phyloP scores from a whole-genome alignment of 345 rosid species.

The Citropsis articulata region DNA sequence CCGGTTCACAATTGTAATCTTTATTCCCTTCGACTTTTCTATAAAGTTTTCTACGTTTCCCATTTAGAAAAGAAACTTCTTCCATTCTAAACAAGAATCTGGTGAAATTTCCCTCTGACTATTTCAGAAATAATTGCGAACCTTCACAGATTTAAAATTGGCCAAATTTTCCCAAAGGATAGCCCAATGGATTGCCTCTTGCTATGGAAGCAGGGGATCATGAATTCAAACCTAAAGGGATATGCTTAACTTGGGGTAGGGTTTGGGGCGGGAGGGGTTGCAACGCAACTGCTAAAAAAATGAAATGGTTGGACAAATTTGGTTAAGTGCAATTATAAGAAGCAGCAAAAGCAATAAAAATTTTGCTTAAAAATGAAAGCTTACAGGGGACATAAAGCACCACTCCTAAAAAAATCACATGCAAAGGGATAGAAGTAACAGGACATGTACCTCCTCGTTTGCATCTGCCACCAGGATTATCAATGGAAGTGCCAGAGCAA shows the following conservation, averaged over 20 bases:
- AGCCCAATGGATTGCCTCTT: background rate
- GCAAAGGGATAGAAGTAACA: conserved; percentile 3
- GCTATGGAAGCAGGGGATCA: background rate
- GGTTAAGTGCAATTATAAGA: background rate
- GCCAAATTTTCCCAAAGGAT: background rate
- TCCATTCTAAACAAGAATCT: background rate
- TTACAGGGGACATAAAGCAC: background rate
- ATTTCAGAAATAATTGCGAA: background rate
- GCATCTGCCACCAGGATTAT: conserved; percentile 30
- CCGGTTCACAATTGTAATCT: too few species aligned
- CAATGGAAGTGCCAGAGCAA: conserved; percentile 52
- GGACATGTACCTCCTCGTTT: conserved; percentile 45
- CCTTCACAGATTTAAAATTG: background rate
- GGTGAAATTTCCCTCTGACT: background rate
- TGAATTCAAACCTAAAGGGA: background rate
- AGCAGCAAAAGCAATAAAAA: background rate
- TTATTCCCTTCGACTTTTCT: too few species aligned
- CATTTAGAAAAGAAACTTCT: too few species aligned
- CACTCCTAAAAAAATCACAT: conserved; percentile 1
- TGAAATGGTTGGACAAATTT: background rate
- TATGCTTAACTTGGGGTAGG: background rate
- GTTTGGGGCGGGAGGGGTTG: background rate
- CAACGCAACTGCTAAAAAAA: background rate
- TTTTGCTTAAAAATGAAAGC: background rate
- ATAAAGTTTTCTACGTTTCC: too few species aligned